Evolutionary conservation across 805 yeast species (phyloP).

Genomic region (Teunomyces cretensis): DNA sequence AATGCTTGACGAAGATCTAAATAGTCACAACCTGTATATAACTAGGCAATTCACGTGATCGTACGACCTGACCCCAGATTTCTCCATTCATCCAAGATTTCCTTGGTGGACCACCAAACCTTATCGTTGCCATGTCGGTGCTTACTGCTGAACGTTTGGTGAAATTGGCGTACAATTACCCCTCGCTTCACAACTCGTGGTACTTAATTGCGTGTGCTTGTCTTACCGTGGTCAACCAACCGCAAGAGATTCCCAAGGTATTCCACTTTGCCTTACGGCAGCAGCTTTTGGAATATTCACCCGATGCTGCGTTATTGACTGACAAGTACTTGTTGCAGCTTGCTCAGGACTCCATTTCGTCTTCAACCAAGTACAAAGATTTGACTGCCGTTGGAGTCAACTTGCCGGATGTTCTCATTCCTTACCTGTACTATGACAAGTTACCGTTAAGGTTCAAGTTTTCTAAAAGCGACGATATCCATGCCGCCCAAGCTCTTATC

Average conservation of each 20-base stretch:
- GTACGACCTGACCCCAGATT: slow-evolving; percentile 3
- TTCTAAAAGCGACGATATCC: slow-evolving; percentile 33
- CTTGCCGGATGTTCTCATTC: slow-evolving; percentile 42
- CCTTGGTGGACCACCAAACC: background rate
- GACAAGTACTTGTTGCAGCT: slow-evolving; percentile 32
- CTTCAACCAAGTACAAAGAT: slow-evolving; percentile 38
- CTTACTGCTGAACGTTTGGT: slow-evolving; percentile 58
- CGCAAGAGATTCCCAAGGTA: slow-evolving; percentile 73
- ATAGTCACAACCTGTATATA: background rate
- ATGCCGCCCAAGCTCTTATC: slow-evolving; percentile 30
- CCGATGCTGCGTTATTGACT: slow-evolving; percentile 29
- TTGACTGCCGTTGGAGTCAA: slow-evolving; percentile 41
- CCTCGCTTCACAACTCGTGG: slow-evolving; percentile 62
- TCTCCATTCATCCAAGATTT: slow-evolving; percentile 1
- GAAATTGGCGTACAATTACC: slow-evolving; percentile 51
- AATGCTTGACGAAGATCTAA: background rate
- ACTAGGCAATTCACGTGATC: background rate
- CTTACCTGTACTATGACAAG: slow-evolving; percentile 36
- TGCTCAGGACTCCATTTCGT: slow-evolving; percentile 40
- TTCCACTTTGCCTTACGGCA: slow-evolving; percentile 65
- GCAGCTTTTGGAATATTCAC: slow-evolving; percentile 36
- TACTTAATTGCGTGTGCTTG: slow-evolving; percentile 78
- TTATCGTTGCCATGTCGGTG: slow-evolving; percentile 7
- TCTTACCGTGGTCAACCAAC: slow-evolving; percentile 76
- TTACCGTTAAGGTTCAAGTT: slow-evolving; percentile 39